Base-by-base conservation (phyloP, 129 eudicot species). In the Calendula officinalis region DNA sequence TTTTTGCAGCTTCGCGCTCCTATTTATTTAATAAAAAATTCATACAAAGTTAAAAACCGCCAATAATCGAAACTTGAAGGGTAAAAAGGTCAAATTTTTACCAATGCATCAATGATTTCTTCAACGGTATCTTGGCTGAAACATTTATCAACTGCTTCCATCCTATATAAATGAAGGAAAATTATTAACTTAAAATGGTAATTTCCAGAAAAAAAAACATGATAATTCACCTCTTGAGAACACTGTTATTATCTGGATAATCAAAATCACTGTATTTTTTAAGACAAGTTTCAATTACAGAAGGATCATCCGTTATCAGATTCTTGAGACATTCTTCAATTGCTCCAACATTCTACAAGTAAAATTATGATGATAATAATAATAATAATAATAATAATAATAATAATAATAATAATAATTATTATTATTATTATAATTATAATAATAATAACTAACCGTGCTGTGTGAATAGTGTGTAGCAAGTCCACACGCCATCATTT, bases 401-500 rank as follows among this genome's bases (percentile, higher is more conserved):
- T 17, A 27, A 52, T 63, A 51, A 53, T 13, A 54, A 37, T 11
- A 5, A 30, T 10, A 27, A 14, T 11, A 36, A 15, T 16, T 5
- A 4, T 42, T 39, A 47, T 34, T 62, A 41, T 51, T 12, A 57
- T 45, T 11, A 40, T 3, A 62, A 43, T 3, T 0, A 41, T 4
- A 56, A 13, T 5, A 30, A 53, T 41, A 59, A 33, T 22, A 62
- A 68, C 86, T 34, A 13, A 91, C 97, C 27, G 84, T 45, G 15
- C 59, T 73, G 16, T 10, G 78, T 60, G 94, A 80, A 77, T 87
- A 87, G 66, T 91, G 95, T 10, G 97, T 91, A 53, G 97, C 97
- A 56, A 91, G 88, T 66, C 97, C 97, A 68, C 95, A 91, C 40
- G 89, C 90, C 37, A 76, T 22, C 97, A 87, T 80, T 73, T 87